These are phyloP conservation scores for Talaromyces adpressus DNA, from an alignment of 495 filamentous ascomycete species.

Conservation along the genomic window DNA sequence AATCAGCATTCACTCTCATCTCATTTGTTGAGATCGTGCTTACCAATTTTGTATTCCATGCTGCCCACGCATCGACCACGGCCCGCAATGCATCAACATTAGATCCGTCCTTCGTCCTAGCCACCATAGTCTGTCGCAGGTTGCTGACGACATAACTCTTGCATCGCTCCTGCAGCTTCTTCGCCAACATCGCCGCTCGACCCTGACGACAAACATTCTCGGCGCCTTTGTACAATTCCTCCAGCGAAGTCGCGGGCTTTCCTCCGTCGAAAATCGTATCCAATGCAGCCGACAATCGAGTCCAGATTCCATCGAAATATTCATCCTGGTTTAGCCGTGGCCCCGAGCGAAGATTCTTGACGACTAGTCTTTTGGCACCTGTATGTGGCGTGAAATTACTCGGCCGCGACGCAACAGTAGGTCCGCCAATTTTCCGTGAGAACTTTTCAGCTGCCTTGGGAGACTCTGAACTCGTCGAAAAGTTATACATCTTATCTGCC, in stretches of 20 bases:
- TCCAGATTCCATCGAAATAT: conserved; percentile 68
- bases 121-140: conserved; percentile 46
- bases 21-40: conserved; percentile 11
- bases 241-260: conserved; percentile 59
- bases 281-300: conserved; percentile 65
- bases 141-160: conserved; percentile 51
- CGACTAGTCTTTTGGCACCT: conserved; percentile 72
- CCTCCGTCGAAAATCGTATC: conserved; percentile 59
- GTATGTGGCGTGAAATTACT: conserved; percentile 37
- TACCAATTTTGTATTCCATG: conserved; percentile 75
- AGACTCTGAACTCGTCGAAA: conserved; percentile 32
- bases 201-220: conserved; percentile 84
- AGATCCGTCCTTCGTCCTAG: conserved; percentile 39
- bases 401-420: conserved; percentile 18
- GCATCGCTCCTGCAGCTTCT: conserved; percentile 55
- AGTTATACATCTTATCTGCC: conserved; percentile 42
- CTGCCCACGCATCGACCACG: conserved; percentile 64
- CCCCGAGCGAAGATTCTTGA: conserved; percentile 73
- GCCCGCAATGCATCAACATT: conserved; percentile 56
- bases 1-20: background rate
- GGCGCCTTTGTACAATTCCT: conserved; percentile 81
- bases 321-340: conserved; percentile 51
- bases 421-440: conserved; percentile 15
- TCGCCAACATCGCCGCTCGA: conserved; percentile 55
- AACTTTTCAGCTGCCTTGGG: conserved; percentile 22